phyloP scores from a whole-genome alignment of 225 moss, liverwort and hornwort genomes.

The Bryoerythrophyllum caledonicum region DNA sequence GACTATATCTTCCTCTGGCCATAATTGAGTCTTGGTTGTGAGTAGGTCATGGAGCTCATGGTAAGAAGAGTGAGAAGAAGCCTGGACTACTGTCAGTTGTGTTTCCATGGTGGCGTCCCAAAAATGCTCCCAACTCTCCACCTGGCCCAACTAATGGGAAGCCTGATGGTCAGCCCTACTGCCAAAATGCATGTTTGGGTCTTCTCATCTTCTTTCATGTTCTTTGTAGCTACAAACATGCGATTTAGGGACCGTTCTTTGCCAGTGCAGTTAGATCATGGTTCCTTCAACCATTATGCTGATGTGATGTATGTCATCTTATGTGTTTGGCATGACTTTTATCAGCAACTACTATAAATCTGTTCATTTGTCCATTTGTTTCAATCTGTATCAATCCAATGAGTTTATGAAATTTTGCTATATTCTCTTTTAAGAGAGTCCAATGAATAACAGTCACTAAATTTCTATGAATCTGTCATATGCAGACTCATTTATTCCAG shows the following conservation, averaged over 20 bases:
- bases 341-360: accelerated
- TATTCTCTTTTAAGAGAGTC: background rate
- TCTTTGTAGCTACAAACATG: background rate
- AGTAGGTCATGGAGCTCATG: constrained; percentile 37
- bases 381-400: background rate
- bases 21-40: constrained; percentile 28
- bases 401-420: background rate
- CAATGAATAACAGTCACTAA: background rate
- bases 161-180: constrained; percentile 28
- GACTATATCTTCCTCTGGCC: constrained; percentile 26
- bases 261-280: background rate
- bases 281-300: background rate
- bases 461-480: background rate
- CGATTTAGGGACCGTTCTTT: background rate
- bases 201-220: background rate
- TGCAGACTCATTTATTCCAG: constrained; percentile 39
- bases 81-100: constrained; percentile 43
- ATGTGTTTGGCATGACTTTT: background rate
- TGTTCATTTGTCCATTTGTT: background rate
- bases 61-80: constrained; percentile 46
- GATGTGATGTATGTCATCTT: background rate
- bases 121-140: constrained; percentile 35
- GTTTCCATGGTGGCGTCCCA: constrained; percentile 59
- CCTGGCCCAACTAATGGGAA: constrained; percentile 20
- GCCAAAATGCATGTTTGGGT: constrained; percentile 11